phyloP scores from a whole-genome alignment of 768 basidiomycete species.

The Podaxis sp. region DNA sequence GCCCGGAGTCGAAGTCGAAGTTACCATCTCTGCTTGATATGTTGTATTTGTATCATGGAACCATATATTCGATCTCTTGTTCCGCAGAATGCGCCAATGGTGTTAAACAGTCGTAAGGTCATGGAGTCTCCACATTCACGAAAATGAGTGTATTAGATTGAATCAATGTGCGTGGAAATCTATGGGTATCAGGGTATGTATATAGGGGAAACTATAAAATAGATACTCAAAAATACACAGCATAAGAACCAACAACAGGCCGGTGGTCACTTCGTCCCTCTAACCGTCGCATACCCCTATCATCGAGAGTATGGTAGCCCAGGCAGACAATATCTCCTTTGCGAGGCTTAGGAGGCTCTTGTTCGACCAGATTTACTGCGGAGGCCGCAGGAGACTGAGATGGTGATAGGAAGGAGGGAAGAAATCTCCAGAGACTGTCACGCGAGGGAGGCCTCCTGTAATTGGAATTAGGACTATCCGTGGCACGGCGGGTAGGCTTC shows the following conservation, averaged over 20 bases:
- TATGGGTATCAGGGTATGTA: slow-evolving; percentile 12
- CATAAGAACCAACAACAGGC: slow-evolving; percentile 81
- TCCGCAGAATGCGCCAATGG: no score
- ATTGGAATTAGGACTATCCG: slow-evolving; percentile 17
- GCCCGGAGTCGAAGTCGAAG: slow-evolving; percentile 98
- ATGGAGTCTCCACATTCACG: neutral
- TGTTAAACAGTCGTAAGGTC: no score
- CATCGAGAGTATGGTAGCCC: slow-evolving; percentile 71
- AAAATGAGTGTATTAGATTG: neutral
- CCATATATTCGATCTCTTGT: neutral
- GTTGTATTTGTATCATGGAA: slow-evolving; percentile 1
- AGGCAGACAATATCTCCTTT: slow-evolving; percentile 76
- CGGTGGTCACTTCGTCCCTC: slow-evolving; percentile 84
- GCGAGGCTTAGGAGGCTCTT: slow-evolving; percentile 30
- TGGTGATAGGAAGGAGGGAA: slow-evolving; percentile 47
- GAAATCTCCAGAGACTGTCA: slow-evolving; percentile 38
- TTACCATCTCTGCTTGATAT: slow-evolving; percentile 82
- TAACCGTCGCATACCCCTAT: slow-evolving; percentile 70
- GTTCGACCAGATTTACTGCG: slow-evolving; percentile 17
- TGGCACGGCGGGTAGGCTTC: slow-evolving; percentile 16
- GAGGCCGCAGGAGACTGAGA: slow-evolving; percentile 25
- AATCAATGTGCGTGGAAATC: neutral
- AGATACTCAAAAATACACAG: slow-evolving; percentile 54
- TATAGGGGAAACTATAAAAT: neutral
- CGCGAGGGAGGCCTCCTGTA: slow-evolving; percentile 11